Evolutionary conservation across 2,329 filamentous ascomycete genomes (phyloP).

Genomic region (Paramyrothecium sp.): DNA sequence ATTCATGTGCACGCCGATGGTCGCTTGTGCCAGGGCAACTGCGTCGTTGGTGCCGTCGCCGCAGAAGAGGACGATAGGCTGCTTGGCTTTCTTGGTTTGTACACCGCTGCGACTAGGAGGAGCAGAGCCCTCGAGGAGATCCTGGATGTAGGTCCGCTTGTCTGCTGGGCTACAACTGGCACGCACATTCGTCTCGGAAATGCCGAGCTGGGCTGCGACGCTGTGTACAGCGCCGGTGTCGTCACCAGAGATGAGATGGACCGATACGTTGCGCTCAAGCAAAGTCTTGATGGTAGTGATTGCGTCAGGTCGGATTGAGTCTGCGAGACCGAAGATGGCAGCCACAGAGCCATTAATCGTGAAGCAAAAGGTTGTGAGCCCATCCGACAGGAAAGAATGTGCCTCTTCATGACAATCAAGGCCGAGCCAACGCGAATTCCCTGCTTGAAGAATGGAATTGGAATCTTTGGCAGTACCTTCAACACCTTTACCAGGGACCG

Average conservation of each 20-base stretch:
- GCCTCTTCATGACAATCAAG: slow-evolving; percentile 29
- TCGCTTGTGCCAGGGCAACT: slow-evolving; percentile 67
- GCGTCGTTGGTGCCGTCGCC: slow-evolving; percentile 83
- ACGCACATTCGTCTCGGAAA: slow-evolving; percentile 33
- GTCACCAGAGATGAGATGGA: slow-evolving; percentile 53
- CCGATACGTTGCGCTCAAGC: slow-evolving; percentile 32
- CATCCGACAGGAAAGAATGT: slow-evolving; percentile 28
- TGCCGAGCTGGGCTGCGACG: slow-evolving; percentile 37
- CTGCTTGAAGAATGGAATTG: slow-evolving; percentile 35
- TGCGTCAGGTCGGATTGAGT: slow-evolving; percentile 44
- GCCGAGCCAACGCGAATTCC: slow-evolving; percentile 49
- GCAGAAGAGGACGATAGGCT: slow-evolving; percentile 60
- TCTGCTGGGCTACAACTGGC: slow-evolving; percentile 43
- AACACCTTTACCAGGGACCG: slow-evolving; percentile 45
- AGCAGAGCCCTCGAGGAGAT: slow-evolving; percentile 24
- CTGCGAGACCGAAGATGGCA: slow-evolving; percentile 46
- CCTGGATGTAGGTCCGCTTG: slow-evolving; percentile 43
- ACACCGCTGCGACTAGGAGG: not conserved
- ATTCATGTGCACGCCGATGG: slow-evolving; percentile 69
- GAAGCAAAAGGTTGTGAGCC: slow-evolving; percentile 47
- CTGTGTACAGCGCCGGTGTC: slow-evolving; percentile 46
- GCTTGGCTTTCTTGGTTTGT: slow-evolving; percentile 8
- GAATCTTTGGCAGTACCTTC: slow-evolving; percentile 27
- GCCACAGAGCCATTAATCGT: slow-evolving; percentile 30
- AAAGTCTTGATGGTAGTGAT: slow-evolving; percentile 30